Conservation (phyloP, 331 rosid genomes). For the Spiraea crenata region DNA sequence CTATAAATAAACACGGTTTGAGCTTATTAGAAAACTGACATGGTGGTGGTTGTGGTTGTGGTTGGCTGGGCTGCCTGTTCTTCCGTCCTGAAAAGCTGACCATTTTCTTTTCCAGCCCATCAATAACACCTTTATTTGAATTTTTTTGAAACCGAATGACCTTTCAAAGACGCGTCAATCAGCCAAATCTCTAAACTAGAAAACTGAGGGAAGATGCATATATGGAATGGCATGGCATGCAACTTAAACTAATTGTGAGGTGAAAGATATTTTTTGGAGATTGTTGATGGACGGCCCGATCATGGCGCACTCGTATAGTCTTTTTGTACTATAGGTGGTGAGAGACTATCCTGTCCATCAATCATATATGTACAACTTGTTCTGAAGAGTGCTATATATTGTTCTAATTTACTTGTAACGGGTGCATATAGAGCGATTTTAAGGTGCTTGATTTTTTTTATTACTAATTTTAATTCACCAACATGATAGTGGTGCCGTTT, state of each 20-base stretch:
- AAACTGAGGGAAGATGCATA: neutral
- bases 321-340: neutral
- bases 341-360: conserved; percentile 14
- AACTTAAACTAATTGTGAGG: neutral
- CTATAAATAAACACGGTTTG: too few species aligned
- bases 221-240: neutral
- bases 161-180: conserved; percentile 51
- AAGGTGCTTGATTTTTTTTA: too few species aligned
- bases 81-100: conserved; percentile 61
- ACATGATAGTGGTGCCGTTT: too few species aligned
- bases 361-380: too few species aligned
- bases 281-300: conserved; percentile 10
- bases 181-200: conserved; percentile 18
- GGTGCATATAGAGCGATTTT: too few species aligned
- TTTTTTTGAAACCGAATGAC: conserved; percentile 15
- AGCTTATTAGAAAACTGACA: neutral
- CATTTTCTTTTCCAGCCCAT: conserved; percentile 61
- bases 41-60: neutral
- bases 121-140: conserved; percentile 29
- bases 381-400: too few species aligned
- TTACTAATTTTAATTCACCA: too few species aligned
- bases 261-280: neutral
- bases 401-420: too few species aligned
- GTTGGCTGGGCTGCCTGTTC: conserved; percentile 18
- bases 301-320: neutral